phyloP scores from a whole-genome alignment of 805 yeast species.

The Candida verbasci region DNA sequence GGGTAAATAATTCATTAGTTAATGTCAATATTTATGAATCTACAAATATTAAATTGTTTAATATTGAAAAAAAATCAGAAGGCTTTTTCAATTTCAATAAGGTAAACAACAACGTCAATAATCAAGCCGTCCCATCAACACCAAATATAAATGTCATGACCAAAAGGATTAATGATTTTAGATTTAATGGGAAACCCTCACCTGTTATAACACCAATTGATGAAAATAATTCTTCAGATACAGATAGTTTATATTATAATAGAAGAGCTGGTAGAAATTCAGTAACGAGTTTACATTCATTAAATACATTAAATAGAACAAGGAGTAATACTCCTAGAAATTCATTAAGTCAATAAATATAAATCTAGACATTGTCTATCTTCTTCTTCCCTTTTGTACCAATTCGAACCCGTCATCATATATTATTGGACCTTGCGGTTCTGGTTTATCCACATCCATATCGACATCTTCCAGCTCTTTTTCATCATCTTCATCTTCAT shows the following conservation, averaged over 20 bases:
- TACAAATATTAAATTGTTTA: slow-evolving; percentile 49
- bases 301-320: slow-evolving; percentile 36
- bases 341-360: slow-evolving; percentile 5
- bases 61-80: slow-evolving; percentile 24
- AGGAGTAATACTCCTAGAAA: slow-evolving; percentile 21
- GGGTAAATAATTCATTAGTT: slow-evolving; percentile 26
- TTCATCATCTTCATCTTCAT: slow-evolving; percentile 45
- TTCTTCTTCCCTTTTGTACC: slow-evolving; percentile 62
- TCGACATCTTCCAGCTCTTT: slow-evolving; percentile 23
- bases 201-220: slow-evolving; percentile 21
- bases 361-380: not conserved
- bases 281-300: slow-evolving; percentile 34
- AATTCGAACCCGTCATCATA: slow-evolving; percentile 95
- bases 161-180: slow-evolving; percentile 44
- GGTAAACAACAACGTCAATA: slow-evolving; percentile 2
- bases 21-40: slow-evolving; percentile 49
- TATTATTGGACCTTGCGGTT: slow-evolving; percentile 49
- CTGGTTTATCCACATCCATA: slow-evolving; percentile 19
- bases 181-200: slow-evolving; percentile 19
- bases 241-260: not conserved
- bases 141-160: slow-evolving; percentile 45
- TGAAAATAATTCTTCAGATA: slow-evolving; percentile 22
- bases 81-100: slow-evolving; percentile 17
- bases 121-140: slow-evolving; percentile 17
- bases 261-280: slow-evolving; percentile 19